Evolutionary conservation across 371 early-diverging fungal genomes (phyloP).

Genomic region (Syncephalastrum contaminatum): DNA sequence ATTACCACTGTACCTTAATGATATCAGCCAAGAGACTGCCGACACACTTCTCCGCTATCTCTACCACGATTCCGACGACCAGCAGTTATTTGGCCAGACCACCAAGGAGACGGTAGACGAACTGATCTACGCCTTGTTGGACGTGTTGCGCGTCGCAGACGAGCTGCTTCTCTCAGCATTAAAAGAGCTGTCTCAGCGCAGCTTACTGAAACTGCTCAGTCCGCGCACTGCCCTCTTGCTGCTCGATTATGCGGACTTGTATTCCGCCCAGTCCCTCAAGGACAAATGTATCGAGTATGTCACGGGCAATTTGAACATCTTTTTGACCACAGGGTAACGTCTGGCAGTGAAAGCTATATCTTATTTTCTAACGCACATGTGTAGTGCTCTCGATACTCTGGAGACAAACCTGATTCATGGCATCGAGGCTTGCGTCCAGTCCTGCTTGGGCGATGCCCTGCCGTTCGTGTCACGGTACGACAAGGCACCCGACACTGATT

Average conservation of each 20-base stretch:
- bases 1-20: too few relatives aligned
- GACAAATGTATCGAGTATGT: constrained; percentile 59
- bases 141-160: constrained; percentile 62
- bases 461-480: constrained; percentile 15
- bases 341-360: not conserved
- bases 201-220: constrained; percentile 49
- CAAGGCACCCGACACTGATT: constrained; percentile 5
- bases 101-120: constrained; percentile 44
- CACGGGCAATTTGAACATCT: constrained; percentile 60
- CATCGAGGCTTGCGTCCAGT: constrained; percentile 24
- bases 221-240: constrained; percentile 52
- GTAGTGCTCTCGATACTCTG: constrained; percentile 25
- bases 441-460: constrained; percentile 15
- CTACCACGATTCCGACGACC: constrained; percentile 47
- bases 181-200: constrained; percentile 52
- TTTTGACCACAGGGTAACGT: constrained; percentile 49
- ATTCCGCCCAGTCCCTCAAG: constrained; percentile 51
- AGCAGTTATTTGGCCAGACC: constrained; percentile 36
- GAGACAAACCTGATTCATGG: constrained; percentile 20
- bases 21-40: constrained; percentile 41
- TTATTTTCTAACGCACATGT: not conserved
- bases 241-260: constrained; percentile 57
- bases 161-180: constrained; percentile 61
- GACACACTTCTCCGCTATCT: constrained; percentile 49
- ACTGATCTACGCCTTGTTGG: constrained; percentile 51